Evolutionary conservation across 805 yeast species (phyloP).

Genomic region (Clavispora vitiphila): DNA sequence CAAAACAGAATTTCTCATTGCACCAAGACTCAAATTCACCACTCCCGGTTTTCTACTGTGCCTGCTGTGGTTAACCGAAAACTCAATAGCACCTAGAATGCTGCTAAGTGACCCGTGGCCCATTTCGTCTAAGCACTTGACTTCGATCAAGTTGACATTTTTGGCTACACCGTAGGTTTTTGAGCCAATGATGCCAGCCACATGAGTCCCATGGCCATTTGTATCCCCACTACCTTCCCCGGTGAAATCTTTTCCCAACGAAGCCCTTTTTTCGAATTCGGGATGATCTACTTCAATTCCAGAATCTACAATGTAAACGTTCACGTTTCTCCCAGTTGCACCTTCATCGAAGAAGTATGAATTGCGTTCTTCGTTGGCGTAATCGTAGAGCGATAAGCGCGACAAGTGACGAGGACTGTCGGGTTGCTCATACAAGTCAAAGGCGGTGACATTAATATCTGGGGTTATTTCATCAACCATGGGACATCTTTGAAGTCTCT

Average conservation of each 20-base stretch:
- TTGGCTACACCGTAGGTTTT: conserved; percentile 51
- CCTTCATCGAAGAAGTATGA: conserved; percentile 46
- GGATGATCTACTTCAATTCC: conserved; percentile 10
- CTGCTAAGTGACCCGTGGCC: conserved; percentile 73
- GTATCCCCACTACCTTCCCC: conserved; percentile 23
- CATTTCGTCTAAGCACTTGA: conserved; percentile 62
- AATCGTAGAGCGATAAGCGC: conserved; percentile 49
- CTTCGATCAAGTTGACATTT: conserved; percentile 41
- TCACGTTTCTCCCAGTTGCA: conserved; percentile 38
- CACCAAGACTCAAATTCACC: conserved; percentile 79
- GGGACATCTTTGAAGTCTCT: conserved; percentile 51
- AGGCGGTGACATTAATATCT: conserved; percentile 57
- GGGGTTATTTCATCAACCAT: conserved; percentile 64
- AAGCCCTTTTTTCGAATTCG: conserved; percentile 12
- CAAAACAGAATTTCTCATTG: conserved; percentile 58
- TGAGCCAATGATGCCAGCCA: conserved; percentile 52
- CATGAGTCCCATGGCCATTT: conserved; percentile 57
- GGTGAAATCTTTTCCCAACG: conserved; percentile 12
- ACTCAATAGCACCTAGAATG: conserved; percentile 63
- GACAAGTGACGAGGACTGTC: conserved; percentile 64
- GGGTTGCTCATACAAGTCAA: conserved; percentile 39
- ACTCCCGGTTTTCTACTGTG: conserved; percentile 42
- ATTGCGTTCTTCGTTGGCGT: conserved; percentile 10
- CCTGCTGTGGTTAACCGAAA: conserved; percentile 55
- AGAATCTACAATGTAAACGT: conserved; percentile 16